phyloP scores from a whole-genome alignment of 305 asterid species.

The Striga hermonthica region DNA sequence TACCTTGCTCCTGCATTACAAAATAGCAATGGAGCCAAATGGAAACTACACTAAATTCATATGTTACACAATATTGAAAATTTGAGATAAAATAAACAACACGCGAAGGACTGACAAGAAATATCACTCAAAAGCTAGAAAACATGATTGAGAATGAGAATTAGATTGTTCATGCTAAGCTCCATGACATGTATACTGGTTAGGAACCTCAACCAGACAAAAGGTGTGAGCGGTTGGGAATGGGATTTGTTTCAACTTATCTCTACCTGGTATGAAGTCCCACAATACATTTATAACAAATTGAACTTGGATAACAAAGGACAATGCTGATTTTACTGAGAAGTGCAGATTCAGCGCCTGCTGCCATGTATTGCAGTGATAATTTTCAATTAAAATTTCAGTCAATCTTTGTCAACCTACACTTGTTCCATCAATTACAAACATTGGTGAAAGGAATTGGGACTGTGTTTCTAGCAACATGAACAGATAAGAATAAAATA shows the following conservation, averaged over 20 bases:
- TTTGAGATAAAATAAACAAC: not conserved
- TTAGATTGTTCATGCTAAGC: slow-evolving; percentile 8
- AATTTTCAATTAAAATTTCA: not conserved
- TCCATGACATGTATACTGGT: slow-evolving; percentile 9
- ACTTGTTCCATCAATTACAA: not conserved
- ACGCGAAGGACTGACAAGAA: not conserved
- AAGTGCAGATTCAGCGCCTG: not conserved
- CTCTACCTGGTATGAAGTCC: not conserved
- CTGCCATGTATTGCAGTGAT: not conserved
- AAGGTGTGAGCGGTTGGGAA: not conserved
- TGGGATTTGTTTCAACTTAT: not conserved
- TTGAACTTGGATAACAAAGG: not conserved
- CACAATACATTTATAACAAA: not conserved
- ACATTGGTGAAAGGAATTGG: not conserved
- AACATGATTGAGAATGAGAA: slow-evolving; percentile 18
- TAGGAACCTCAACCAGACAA: slow-evolving; percentile 16
- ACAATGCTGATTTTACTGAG: not conserved
- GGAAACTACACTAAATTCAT: slow-evolving; percentile 6
- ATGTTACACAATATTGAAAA: not conserved
- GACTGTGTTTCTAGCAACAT: not conserved
- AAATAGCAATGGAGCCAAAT: slow-evolving; percentile 2
- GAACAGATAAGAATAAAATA: not conserved
- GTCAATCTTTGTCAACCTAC: not conserved
- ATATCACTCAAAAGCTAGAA: not conserved
- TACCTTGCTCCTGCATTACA: slow-evolving; percentile 86